Conservation (phyloP, 176 grass and related monocot species). For the Olyra latifolia region DNA sequence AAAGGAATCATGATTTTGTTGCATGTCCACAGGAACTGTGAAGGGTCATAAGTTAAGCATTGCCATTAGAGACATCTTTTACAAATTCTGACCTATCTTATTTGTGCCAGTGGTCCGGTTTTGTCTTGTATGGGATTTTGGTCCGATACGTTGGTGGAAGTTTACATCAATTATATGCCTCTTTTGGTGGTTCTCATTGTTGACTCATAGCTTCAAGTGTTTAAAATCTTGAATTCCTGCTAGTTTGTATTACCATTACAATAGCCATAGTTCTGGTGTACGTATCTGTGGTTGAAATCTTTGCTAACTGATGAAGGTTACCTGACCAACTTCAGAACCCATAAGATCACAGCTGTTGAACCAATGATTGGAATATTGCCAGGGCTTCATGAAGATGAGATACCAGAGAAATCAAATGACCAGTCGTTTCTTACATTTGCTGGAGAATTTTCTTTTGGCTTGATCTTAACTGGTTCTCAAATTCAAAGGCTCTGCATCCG, state of each 20-base stretch:
- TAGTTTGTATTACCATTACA: not conserved
- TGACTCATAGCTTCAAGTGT: not conserved
- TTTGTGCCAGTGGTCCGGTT: slow-evolving; percentile 49
- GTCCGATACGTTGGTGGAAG: slow-evolving; percentile 26
- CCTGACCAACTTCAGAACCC: not conserved
- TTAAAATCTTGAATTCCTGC: not conserved
- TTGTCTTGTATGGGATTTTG: slow-evolving; percentile 33
- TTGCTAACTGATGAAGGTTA: not conserved
- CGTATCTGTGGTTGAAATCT: not conserved
- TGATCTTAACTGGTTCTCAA: slow-evolving; percentile 18
- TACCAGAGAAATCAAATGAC: slow-evolving; percentile 36
- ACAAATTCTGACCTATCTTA: slow-evolving; percentile 48
- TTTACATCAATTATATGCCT: slow-evolving; percentile 46
- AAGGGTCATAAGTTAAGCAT: slow-evolving; percentile 35
- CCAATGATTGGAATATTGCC: not conserved
- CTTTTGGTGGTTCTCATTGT: slow-evolving; percentile 8
- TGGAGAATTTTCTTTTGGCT: not conserved
- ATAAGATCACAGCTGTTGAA: not conserved
- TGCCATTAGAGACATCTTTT: slow-evolving; percentile 44
- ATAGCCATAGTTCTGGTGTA: not conserved
- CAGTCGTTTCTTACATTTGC: not conserved
- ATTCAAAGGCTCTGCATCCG: not conserved
- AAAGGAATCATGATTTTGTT: slow-evolving; percentile 58
- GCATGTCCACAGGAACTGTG: slow-evolving; percentile 10
- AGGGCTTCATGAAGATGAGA: slow-evolving; percentile 23